phyloP scores from a whole-genome alignment of 2,329 filamentous ascomycete genomes.

The Rosellinia necatrix region DNA sequence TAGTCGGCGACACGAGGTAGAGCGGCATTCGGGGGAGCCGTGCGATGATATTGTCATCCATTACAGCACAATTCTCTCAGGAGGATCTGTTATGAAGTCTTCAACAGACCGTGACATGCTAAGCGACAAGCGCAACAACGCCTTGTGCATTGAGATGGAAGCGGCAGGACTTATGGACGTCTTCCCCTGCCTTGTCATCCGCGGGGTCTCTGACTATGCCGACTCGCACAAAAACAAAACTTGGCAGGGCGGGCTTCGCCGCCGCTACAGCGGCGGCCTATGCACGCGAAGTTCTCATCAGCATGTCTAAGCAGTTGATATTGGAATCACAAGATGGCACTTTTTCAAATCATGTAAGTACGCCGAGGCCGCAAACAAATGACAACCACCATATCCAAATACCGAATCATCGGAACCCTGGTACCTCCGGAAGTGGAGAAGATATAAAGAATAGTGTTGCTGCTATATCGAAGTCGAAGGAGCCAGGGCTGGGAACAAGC shows the following conservation, averaged over 20 bases:
- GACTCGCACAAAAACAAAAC: background rate
- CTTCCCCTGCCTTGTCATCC: background rate
- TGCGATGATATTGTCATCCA: background rate
- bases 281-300: no score
- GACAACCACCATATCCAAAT: no score
- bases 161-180: background rate
- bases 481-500: background rate
- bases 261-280: background rate
- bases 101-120: background rate
- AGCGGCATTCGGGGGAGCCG: background rate
- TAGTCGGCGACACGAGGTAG: no score
- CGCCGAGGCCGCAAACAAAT: no score
- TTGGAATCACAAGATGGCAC: no score
- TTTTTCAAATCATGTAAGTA: no score
- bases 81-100: background rate
- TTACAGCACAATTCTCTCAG: background rate
- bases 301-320: no score
- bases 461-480: background rate
- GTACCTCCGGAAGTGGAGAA: background rate
- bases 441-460: background rate
- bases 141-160: background rate
- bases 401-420: no score
- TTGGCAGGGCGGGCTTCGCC: background rate
- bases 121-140: background rate
- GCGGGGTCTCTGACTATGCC: background rate